Base-by-base conservation (phyloP, 2,329 filamentous ascomycete genomes). In the Ophiostoma montium region DNA sequence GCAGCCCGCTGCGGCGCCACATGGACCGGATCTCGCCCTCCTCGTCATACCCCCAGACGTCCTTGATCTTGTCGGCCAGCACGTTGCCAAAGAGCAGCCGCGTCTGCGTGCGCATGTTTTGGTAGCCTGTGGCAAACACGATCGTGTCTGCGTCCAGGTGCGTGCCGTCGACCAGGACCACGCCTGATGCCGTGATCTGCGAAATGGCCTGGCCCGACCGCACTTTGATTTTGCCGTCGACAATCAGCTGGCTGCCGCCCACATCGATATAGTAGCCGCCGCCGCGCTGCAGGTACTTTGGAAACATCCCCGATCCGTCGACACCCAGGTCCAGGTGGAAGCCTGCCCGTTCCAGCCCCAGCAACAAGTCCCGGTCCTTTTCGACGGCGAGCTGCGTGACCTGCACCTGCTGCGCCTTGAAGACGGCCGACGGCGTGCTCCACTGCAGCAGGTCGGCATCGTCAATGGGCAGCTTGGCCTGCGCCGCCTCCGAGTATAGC, bases 81-180 rank as follows among this genome's bases (percentile, higher is more conserved):
- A 70, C 67, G 35, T 80, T 70, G 1, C 82, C 82, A 50, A 86
- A 71, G 18, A 82, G 72, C 35, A 70, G 67, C 15, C 75, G 65
- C 2, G 79, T 75, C 19, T 75, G 74, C 0, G 74, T 78, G 10
- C 70, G 68, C 80, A 85, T 86, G 58, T 82, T 84, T 54, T 80
- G 71, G 56, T 82, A 65, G 3, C 72, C 74, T 1, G 74, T 77
- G 5, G 73, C 73, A 48, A 75, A 67, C 13, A 81, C 68, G 2
- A 81, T 69, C 41, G 76, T 66, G 56, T 80, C 76, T 0, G 76
- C 74, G 18, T 70, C 63, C 0, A 79, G 57, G 32, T 65, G 61
- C 4, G 63, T 63, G 1, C 74, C 75, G 54, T 79, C 73, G 1
- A 65, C 65, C 8, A 76, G 63, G 6, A 61, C 55, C 5, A 69